Evolutionary conservation across 2,329 filamentous ascomycete species (phyloP).

Genomic region (Xylaria sp.): DNA sequence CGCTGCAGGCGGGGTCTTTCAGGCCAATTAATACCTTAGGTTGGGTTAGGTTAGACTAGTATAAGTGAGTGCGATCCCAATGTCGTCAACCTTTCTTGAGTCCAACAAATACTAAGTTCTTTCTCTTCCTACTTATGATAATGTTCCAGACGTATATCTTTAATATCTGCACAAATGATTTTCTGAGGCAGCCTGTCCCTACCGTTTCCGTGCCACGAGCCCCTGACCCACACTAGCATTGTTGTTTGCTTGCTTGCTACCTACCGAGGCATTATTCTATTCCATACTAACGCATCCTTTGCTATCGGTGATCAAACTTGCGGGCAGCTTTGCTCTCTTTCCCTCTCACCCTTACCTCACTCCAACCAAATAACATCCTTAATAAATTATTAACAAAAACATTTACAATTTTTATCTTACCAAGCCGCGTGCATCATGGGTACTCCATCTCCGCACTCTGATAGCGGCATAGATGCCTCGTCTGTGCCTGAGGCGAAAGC

Average conservation of each 20-base stretch:
- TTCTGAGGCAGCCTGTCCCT: background rate
- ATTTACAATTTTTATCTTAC: background rate
- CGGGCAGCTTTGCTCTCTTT: background rate
- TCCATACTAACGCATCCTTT: background rate
- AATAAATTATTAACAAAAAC: background rate
- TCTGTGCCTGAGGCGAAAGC: background rate
- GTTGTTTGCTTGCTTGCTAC: slow-evolving; percentile 16
- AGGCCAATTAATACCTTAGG: background rate
- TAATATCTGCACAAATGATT: slow-evolving; percentile 8
- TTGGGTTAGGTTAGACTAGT: background rate
- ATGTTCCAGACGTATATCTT: background rate
- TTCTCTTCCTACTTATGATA: background rate
- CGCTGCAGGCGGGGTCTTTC: background rate
- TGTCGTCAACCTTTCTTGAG: background rate
- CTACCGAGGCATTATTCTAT: slow-evolving; percentile 1
- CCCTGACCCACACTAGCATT: slow-evolving; percentile 9
- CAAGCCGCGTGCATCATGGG: background rate
- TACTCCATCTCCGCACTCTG: background rate
- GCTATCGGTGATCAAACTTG: background rate
- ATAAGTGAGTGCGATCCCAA: background rate
- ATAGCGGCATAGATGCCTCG: background rate
- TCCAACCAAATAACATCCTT: background rate
- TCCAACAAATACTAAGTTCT: background rate
- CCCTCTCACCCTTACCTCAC: background rate
- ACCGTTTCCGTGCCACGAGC: slow-evolving; percentile 4